Base-by-base conservation (phyloP, 1,139 yeast genomes). In the Saccharomyces hybrid region DNA sequence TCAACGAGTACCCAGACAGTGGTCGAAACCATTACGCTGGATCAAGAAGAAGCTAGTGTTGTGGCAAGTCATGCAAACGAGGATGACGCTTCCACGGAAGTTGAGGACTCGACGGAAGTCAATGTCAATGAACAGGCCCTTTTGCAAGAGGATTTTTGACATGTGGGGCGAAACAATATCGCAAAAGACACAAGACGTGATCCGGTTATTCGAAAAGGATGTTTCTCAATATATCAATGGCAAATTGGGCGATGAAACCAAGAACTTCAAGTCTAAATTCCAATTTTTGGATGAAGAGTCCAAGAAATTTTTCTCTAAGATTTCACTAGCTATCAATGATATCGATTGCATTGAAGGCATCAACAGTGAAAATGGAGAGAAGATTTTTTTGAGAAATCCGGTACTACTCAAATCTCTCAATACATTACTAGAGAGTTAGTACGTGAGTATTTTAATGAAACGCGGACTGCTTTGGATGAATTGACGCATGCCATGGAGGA, bases 261-360 rank as follows among this genome's bases (percentile, higher is more conserved):
- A 16, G 5, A 12, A 38, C 2, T 38, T 38, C 12, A 38, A 38
- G 24, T 5, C 12, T n/a, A 38, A 38, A 12, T 38, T 38, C 7
- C 11, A 38, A 16, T 16, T 12, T 16, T 38, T 38, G 12, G 44
- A 38, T 19, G 44, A 38, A 1, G 24, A 16, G 11, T 38, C 44
- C 12, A 38, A 16, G 44, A 16, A 38, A 14, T 11, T 19, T 9
- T 38, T 38, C 24, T 38, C 44, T 6, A 38, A 38, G 12, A 38
- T 38, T 38, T 38, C 44, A 3, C 24, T 38, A 50, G 71, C 77
- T 59, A 78, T 83, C 32, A 65, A 68, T 47, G 74, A 75, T 29
- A 79, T 84, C 54, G 77, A 82, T 63, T 77, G 79, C 58, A 75
- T 73, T 54, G 71, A 73, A 47, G 79, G 75, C 48, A 57, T 69